These are phyloP conservation scores for Litsea cubeba DNA, from an alignment of 164 flowering plant genomes.

Conservation along the genomic window DNA sequence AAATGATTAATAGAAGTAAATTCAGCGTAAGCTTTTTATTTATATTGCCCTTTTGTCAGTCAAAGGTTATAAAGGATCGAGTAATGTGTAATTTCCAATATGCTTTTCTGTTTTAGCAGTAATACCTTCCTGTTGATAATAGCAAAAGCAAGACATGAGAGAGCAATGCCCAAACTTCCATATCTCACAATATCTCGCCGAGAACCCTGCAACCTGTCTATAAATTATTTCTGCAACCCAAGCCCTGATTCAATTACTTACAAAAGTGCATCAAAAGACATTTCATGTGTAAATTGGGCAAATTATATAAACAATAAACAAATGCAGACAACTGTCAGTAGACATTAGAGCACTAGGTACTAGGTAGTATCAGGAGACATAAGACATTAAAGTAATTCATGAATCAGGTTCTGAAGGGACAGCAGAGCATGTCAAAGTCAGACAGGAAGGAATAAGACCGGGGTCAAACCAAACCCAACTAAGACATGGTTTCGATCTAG, in stretches of 20 bases:
- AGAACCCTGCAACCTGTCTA: conserved; percentile 91
- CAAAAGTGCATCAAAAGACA: neutral
- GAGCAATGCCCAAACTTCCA: conserved; percentile 79
- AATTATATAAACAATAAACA: neutral
- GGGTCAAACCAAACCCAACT: neutral
- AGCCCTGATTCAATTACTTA: conserved; percentile 16
- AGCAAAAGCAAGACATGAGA: conserved; percentile 64
- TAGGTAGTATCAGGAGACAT: neutral
- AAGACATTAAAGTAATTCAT: neutral
- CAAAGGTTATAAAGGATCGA: conserved; percentile 1
- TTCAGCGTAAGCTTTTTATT: neutral
- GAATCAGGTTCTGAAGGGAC: neutral
- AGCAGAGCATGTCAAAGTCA: neutral
- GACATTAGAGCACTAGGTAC: neutral
- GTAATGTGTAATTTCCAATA: neutral
- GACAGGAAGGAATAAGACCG: neutral
- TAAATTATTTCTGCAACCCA: conserved; percentile 53
- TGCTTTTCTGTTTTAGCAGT: neutral
- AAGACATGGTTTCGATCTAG: no score
- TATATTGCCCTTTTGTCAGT: neutral
- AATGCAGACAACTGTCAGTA: neutral
- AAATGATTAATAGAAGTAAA: neutral
- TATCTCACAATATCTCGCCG: conserved; percentile 77
- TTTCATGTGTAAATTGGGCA: neutral
- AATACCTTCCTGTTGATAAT: conserved; percentile 79